These are phyloP conservation scores for Tolypocladium tropicale DNA, from an alignment of 2,329 filamentous ascomycete species.

Conservation along the genomic window DNA sequence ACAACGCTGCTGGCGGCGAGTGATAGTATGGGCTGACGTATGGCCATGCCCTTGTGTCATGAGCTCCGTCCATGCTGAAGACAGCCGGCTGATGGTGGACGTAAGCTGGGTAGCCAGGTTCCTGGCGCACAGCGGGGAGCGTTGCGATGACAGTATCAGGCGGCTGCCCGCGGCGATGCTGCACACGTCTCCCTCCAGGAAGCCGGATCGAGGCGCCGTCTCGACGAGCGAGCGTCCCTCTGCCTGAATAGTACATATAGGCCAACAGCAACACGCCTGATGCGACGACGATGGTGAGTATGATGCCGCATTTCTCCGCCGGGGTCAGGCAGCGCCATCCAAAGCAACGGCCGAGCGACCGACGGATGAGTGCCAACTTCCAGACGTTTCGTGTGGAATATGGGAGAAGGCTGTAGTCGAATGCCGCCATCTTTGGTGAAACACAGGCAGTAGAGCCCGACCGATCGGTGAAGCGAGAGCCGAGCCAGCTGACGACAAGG, in stretches of 20 bases:
- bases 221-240: slow-evolving; percentile 4
- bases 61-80: background rate
- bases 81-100: slow-evolving; percentile 3
- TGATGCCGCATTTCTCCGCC: slow-evolving; percentile 26
- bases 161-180: background rate
- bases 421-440: background rate
- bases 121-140: background rate
- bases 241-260: slow-evolving; percentile 24
- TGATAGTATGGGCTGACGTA: background rate
- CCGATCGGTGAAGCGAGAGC: background rate
- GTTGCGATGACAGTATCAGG: background rate
- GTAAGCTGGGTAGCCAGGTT: background rate
- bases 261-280: slow-evolving; percentile 16
- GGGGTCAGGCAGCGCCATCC: slow-evolving; percentile 29
- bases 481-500: background rate
- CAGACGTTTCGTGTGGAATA: background rate
- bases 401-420: background rate
- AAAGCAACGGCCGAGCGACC: slow-evolving; percentile 10
- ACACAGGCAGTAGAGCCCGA: background rate
- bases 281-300: slow-evolving; percentile 23
- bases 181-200: slow-evolving; percentile 6
- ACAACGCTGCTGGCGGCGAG: background rate
- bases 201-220: slow-evolving; percentile 1
- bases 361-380: background rate
- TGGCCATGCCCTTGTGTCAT: background rate